Percentiles rank a stretch among this genome's conserved stretches.
Evolutionary conservation across 2,329 filamentous ascomycete species (phyloP).

Genomic region (Phyllosticta ampelicida): DNA sequence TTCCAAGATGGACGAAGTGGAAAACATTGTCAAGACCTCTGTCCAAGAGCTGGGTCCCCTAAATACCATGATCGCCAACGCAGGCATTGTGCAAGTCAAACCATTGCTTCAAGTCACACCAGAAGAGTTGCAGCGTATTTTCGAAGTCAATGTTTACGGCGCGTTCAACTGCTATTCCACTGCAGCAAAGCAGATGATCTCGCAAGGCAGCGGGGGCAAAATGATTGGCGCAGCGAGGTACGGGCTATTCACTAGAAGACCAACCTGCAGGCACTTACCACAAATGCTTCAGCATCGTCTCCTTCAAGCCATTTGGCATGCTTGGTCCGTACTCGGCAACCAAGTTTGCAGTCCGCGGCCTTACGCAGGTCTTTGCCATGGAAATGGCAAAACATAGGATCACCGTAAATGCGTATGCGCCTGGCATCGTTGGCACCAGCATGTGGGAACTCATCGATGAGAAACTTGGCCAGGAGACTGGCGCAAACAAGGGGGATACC

Average conservation of each 20-base stretch:
- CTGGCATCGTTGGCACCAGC: conserved; percentile 54
- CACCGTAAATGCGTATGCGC: conserved; percentile 56
- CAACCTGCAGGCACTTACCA: neutral
- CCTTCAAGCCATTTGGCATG: conserved; percentile 48
- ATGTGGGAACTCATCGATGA: conserved; percentile 63
- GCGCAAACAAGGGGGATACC: conserved; percentile 41
- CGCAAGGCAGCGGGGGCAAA: conserved; percentile 41
- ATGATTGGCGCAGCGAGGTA: conserved; percentile 42
- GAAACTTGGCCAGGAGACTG: conserved; percentile 43
- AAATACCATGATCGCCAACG: conserved; percentile 48
- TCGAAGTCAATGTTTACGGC: conserved; percentile 55
- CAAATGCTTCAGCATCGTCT: conserved; percentile 36
- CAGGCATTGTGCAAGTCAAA: conserved; percentile 50
- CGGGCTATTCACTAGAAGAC: neutral
- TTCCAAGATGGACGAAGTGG: conserved; percentile 43
- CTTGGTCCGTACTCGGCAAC: conserved; percentile 53
- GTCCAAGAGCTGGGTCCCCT: conserved; percentile 44
- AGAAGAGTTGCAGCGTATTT: conserved; percentile 48
- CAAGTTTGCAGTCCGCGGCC: conserved; percentile 56
- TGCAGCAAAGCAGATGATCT: conserved; percentile 55
- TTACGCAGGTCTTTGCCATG: conserved; percentile 57
- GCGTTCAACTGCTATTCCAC: conserved; percentile 54
- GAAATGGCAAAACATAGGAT: conserved; percentile 54
- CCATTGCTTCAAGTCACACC: conserved; percentile 45
- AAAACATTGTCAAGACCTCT: conserved; percentile 41